Conservation (phyloP, 1,284 basidiomycete species). For the Pisolithus thermaeus region DNA sequence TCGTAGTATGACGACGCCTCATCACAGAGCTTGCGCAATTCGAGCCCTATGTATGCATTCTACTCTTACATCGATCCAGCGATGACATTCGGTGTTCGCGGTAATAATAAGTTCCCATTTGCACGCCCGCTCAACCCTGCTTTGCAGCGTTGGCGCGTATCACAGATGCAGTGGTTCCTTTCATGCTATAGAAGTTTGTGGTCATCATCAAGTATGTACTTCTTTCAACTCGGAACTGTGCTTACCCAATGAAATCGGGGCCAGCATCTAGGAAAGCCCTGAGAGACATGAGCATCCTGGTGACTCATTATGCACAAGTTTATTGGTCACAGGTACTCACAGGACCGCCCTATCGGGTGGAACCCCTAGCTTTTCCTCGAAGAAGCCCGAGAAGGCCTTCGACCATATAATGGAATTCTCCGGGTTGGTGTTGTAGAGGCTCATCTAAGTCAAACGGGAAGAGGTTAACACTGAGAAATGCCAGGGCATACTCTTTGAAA, state of each 20-base stretch:
- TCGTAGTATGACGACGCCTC: no score
- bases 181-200: slow-evolving; percentile 4
- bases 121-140: background rate
- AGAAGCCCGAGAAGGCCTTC: slow-evolving; percentile 47
- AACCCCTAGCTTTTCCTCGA: slow-evolving; percentile 47
- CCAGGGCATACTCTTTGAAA: background rate
- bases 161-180: slow-evolving; percentile 7
- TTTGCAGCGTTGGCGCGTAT: background rate
- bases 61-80: no score
- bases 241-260: slow-evolving; percentile 48
- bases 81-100: no score
- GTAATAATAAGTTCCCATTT: no score
- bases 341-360: slow-evolving; percentile 50
- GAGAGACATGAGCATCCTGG: slow-evolving; percentile 47
- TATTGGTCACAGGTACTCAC: slow-evolving; percentile 23
- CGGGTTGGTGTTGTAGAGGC: slow-evolving; percentile 50
- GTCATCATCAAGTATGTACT: background rate
- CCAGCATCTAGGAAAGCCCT: slow-evolving; percentile 60
- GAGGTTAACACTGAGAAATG: background rate
- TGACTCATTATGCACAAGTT: slow-evolving; percentile 39
- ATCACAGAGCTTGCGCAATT: no score
- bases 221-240: background rate
- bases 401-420: slow-evolving; percentile 48
- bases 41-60: no score
- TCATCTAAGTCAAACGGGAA: slow-evolving; percentile 33